Evolutionary conservation across 139 green algal genomes (phyloP).

Genomic region (Picochlorum costavermella): DNA sequence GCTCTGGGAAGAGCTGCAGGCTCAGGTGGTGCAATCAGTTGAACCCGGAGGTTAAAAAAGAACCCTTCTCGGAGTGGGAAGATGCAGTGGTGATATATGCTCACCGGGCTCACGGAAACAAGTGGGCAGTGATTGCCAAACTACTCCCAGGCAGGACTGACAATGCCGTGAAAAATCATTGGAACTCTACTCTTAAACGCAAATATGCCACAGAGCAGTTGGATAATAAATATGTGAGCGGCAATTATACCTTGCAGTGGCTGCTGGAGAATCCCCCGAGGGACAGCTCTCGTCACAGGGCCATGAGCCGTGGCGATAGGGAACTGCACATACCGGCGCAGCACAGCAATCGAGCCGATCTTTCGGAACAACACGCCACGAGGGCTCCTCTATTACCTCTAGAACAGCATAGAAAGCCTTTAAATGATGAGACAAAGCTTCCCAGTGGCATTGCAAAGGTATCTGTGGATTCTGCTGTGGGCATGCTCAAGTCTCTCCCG

Average conservation of each 20-base stretch:
- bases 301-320: too few relatives aligned
- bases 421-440: neutral
- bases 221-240: constrained; percentile 27
- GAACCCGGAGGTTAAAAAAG: constrained; percentile 66
- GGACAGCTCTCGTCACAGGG: constrained; percentile 1
- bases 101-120: constrained; percentile 60
- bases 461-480: neutral
- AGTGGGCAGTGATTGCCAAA: constrained; percentile 69
- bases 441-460: neutral
- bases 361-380: neutral
- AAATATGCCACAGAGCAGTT: constrained; percentile 26
- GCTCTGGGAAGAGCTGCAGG: constrained; percentile 76
- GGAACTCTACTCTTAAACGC: constrained; percentile 64
- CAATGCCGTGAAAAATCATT: constrained; percentile 77
- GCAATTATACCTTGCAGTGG: constrained; percentile 21
- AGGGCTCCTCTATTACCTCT: neutral
- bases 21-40: constrained; percentile 81
- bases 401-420: neutral
- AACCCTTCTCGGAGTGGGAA: constrained; percentile 61
- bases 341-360: neutral
- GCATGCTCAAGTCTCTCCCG: neutral
- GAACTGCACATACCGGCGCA: neutral
- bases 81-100: constrained; percentile 60
- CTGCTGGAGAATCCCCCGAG: constrained; percentile 29
- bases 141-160: constrained; percentile 68